Conservation (phyloP, 2,329 filamentous ascomycete species). For the Domatiomyces globalis region DNA sequence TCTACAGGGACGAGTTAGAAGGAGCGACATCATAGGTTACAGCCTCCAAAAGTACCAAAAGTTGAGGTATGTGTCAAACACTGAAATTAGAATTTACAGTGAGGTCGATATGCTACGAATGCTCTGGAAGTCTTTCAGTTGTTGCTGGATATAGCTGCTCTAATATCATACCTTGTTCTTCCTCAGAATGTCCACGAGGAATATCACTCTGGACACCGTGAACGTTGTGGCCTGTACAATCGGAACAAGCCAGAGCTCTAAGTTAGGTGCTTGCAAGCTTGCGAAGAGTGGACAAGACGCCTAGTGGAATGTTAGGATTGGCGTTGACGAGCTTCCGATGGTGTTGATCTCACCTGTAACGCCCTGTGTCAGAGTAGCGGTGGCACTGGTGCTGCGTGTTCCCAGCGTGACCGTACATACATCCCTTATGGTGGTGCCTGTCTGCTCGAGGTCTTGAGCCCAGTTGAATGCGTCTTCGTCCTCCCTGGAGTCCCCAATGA, state of each 20-base stretch:
- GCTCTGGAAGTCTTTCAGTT: too few relatives aligned
- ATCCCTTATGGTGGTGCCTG: slow-evolving; percentile 44
- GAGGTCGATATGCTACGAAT: too few relatives aligned
- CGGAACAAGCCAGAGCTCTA: not conserved
- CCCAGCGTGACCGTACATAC: slow-evolving; percentile 80
- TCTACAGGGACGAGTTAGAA: slow-evolving; percentile 42
- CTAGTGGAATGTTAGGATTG: not conserved
- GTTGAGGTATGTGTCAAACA: not conserved
- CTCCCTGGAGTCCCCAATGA: slow-evolving; percentile 79
- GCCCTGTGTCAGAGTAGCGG: slow-evolving; percentile 73
- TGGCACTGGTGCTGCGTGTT: slow-evolving; percentile 74
- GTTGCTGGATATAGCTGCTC: not conserved
- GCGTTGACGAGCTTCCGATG: not conserved
- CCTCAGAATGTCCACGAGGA: not conserved
- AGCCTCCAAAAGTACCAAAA: not conserved
- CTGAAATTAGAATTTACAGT: not conserved
- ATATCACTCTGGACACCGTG: not conserved
- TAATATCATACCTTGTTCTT: not conserved
- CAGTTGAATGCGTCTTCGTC: slow-evolving; percentile 90
- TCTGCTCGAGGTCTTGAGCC: slow-evolving; percentile 62
- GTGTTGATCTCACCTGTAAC: slow-evolving; percentile 52
- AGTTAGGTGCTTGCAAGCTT: not conserved
- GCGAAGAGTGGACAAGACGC: not conserved
- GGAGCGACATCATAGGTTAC: not conserved
- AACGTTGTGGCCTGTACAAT: not conserved